phyloP scores from a whole-genome alignment of 2,329 filamentous ascomycete genomes.

The Aureobasidium musti region DNA sequence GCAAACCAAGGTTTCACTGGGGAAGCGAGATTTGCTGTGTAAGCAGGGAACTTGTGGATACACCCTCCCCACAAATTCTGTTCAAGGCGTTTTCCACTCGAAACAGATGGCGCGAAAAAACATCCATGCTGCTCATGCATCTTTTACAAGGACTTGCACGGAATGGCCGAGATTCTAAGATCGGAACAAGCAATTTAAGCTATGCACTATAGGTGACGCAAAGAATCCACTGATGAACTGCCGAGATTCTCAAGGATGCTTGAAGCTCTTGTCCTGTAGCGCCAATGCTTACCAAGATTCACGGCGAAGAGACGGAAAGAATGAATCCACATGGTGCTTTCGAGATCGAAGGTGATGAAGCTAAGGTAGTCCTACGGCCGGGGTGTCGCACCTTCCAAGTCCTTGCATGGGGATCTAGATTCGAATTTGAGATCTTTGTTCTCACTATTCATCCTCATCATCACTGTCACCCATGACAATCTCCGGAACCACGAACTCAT shows the following conservation, averaged over 20 bases:
- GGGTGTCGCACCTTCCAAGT: neutral
- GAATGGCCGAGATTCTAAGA: neutral
- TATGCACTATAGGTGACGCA: neutral
- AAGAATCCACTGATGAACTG: neutral
- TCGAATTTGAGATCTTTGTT: neutral
- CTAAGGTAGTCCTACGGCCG: neutral
- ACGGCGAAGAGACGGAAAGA: neutral
- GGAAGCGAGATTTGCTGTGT: constrained; percentile 7
- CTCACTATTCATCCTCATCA: constrained; percentile 35
- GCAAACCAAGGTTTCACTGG: constrained; percentile 1
- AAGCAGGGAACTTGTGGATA: constrained; percentile 3
- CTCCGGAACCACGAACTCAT: constrained; percentile 43
- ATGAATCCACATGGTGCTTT: neutral
- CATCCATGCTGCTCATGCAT: too few species aligned
- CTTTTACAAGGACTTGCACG: neutral
- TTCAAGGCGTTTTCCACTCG: neutral
- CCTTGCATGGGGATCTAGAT: neutral
- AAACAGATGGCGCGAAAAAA: neutral
- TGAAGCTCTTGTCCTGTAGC: neutral
- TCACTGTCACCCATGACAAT: constrained; percentile 40
- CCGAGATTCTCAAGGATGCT: neutral
- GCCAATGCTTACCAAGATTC: neutral
- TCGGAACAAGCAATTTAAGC: neutral
- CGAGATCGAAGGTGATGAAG: neutral
- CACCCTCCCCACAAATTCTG: neutral